Conservation (phyloP, 345 rosid species). For the Moricandia moricandioides region DNA sequence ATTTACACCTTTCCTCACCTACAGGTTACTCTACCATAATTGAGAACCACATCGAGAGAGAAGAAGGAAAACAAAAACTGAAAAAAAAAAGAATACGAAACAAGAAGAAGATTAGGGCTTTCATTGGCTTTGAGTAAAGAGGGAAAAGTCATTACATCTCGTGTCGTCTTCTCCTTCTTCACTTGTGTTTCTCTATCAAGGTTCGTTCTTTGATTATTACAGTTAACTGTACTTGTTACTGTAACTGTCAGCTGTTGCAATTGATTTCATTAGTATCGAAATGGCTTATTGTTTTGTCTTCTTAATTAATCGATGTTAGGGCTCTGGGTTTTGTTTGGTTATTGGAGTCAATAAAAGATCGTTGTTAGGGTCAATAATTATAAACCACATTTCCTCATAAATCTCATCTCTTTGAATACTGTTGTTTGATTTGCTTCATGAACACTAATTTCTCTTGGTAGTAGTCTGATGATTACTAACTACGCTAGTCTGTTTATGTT, state of each 20-base stretch:
- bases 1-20: slow-evolving; percentile 8
- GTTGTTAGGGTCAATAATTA: background rate
- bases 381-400: background rate
- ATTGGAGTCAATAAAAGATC: background rate
- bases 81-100: background rate
- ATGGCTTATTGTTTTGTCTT: slow-evolving; percentile 5
- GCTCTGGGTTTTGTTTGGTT: slow-evolving; percentile 15
- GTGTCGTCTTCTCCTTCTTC: background rate
- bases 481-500: background rate
- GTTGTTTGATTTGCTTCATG: background rate
- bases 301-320: slow-evolving; percentile 2
- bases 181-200: slow-evolving; percentile 7
- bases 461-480: background rate
- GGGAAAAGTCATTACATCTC: background rate
- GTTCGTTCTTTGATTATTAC: slow-evolving; percentile 12
- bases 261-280: background rate
- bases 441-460: background rate
- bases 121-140: background rate
- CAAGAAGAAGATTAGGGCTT: slow-evolving; percentile 36
- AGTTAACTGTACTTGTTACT: slow-evolving; percentile 9
- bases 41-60: slow-evolving; percentile 11
- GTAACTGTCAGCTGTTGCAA: background rate
- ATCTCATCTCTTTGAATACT: background rate
- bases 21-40: slow-evolving; percentile 17
- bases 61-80: background rate